These are phyloP conservation scores for Sanghuangporus baumii DNA, from an alignment of 1,284 basidiomycete genomes.

Conservation along the genomic window DNA sequence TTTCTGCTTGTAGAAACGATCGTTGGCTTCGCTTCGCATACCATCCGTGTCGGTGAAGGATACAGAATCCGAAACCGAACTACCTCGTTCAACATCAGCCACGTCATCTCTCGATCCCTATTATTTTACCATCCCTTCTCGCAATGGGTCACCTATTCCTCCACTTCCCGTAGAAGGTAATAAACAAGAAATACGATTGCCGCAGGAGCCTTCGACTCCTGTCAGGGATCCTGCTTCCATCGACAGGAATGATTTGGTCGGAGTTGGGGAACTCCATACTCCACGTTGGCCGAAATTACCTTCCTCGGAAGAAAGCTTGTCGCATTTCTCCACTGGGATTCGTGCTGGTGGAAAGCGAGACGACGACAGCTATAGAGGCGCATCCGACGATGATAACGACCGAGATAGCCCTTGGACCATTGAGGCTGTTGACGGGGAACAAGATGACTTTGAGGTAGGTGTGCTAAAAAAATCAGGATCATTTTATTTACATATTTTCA, in stretches of 20 bases:
- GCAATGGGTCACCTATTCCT: slow-evolving; percentile 55
- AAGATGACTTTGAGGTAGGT: slow-evolving; percentile 59
- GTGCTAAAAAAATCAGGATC: slow-evolving; percentile 18
- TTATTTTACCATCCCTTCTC: slow-evolving; percentile 67
- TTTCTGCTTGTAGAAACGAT: neutral
- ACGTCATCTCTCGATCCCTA: slow-evolving; percentile 79
- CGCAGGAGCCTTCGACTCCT: slow-evolving; percentile 60
- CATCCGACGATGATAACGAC: slow-evolving; percentile 36
- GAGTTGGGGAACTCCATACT: slow-evolving; percentile 96
- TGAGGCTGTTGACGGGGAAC: slow-evolving; percentile 75
- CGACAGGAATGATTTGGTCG: slow-evolving; percentile 85
- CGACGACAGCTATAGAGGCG: slow-evolving; percentile 27
- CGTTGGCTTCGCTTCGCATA: slow-evolving; percentile 6
- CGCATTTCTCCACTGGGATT: slow-evolving; percentile 32
- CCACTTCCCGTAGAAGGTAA: slow-evolving; percentile 35
- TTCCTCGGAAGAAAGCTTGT: slow-evolving; percentile 21
- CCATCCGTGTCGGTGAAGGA: slow-evolving; percentile 2
- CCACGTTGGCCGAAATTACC: slow-evolving; percentile 75
- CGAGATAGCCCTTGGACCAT: slow-evolving; percentile 84
- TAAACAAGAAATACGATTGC: neutral
- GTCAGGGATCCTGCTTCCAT: slow-evolving; percentile 74
- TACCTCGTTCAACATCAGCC: slow-evolving; percentile 53
- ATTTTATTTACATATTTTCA: slow-evolving; percentile 10
- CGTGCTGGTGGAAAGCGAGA: slow-evolving; percentile 35
- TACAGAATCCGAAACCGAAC: slow-evolving; percentile 12